Base-by-base conservation (phyloP, 208 protist genomes). In the Crithidia fasciculata region DNA sequence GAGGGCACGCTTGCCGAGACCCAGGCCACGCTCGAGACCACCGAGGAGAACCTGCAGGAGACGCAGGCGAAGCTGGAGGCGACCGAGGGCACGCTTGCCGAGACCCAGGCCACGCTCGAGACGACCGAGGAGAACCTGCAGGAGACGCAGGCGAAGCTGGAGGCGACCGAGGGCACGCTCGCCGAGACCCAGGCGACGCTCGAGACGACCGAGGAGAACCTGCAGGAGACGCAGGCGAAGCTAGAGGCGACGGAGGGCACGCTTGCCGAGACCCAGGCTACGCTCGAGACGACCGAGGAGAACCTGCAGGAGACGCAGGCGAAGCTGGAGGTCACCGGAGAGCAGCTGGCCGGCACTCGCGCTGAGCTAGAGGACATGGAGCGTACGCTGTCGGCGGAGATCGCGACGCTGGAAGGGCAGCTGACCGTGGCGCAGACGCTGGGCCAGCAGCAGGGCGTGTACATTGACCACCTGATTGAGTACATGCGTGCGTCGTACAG, bases 321-420 rank as follows among this genome's bases (percentile, higher is more conserved):
- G n/a, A 68, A 77, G 47, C 78, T 82, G 36, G 41, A 82, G 67
- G 63, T 60, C 39, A 85, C 80, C 36, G 71, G 82, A 62, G 57
- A 70, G 40, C 52, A 53, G 10, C 70, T 86, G 16, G 50, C 68
- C 40, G 73, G 78, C 8, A 82, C 81, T 0, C 55, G 52, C 18
- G 58, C 44, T 8, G 43, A 69, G 44, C 69, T 85, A 19, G 15
- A 77, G 18, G 66, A 72, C 16, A 82, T 62, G 28, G 76, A 57
- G 39, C 45, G 43, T 12, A 39, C 44, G 3, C 52, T 80, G 3
- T 50, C 59, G 0, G 67, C 9, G 8, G 71, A 87, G 56, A 78
- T 88, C 13, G 63, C 55, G 5, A 28, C 19, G 9, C 69, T 81
- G 44, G 70, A 80, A 41, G 57, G 37, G 8, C 53, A 79, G 52